These are phyloP conservation scores for Plasmopara viticola DNA, from an alignment of 352 stramenopile genomes.

Conservation along the genomic window DNA sequence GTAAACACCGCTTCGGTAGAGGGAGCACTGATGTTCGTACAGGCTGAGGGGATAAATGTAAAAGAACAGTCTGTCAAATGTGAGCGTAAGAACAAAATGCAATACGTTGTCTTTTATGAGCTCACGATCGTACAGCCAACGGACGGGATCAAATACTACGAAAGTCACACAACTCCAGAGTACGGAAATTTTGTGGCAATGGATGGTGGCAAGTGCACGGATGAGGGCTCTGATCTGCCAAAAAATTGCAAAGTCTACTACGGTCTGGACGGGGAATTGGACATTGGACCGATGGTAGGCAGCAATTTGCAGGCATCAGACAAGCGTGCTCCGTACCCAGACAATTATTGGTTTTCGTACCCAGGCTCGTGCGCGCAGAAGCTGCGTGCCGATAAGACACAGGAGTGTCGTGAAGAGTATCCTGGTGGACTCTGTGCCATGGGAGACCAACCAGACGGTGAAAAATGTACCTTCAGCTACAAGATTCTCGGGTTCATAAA, in stretches of 20 bases:
- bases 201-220: conserved; percentile 51
- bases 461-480: conserved; percentile 61
- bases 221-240: conserved; percentile 30
- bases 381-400: conserved; percentile 39
- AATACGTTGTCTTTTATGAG: conserved; percentile 64
- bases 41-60: conserved; percentile 56
- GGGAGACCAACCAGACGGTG: conserved; percentile 37
- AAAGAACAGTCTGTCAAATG: conserved; percentile 35
- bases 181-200: conserved; percentile 50
- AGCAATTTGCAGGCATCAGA: conserved; percentile 42
- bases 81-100: conserved; percentile 53
- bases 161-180: conserved; percentile 30
- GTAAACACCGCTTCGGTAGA: conserved; percentile 55
- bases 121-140: conserved; percentile 36
- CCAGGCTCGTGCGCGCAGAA: conserved; percentile 52
- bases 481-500: conserved; percentile 51
- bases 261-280: conserved; percentile 29
- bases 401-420: conserved; percentile 31
- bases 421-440: conserved; percentile 37
- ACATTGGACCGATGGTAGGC: conserved; percentile 45
- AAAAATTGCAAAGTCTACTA: conserved; percentile 45
- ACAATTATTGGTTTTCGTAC: conserved; percentile 80
- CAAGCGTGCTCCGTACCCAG: conserved; percentile 51
- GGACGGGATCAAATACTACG: conserved; percentile 42
- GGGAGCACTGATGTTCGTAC: conserved; percentile 59